Evolutionary conservation across 2,329 filamentous ascomycete genomes (phyloP).

Genomic region (Rhynchosporium graminicola): DNA sequence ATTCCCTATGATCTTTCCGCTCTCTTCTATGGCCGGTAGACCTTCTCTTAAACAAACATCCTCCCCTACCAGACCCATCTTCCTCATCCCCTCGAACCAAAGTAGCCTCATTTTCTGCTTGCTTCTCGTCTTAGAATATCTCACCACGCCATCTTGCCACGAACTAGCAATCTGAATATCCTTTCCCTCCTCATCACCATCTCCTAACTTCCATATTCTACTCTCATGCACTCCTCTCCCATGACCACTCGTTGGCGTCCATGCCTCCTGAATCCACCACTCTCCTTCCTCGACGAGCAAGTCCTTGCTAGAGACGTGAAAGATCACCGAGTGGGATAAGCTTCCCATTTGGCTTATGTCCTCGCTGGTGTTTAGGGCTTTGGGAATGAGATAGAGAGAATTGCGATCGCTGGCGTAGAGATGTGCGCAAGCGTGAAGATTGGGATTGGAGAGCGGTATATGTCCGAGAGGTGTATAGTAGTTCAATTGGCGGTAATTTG

Average conservation of each 20-base stretch:
- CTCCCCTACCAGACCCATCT: background rate
- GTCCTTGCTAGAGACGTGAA: slow-evolving; percentile 46
- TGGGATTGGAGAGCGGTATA: slow-evolving; percentile 46
- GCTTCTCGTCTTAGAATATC: slow-evolving; percentile 19
- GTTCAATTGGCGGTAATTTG: slow-evolving; percentile 46
- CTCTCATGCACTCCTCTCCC: slow-evolving; percentile 51
- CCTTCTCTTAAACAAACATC: slow-evolving; percentile 3
- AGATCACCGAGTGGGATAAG: slow-evolving; percentile 49
- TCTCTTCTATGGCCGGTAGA: background rate
- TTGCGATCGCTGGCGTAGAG: slow-evolving; percentile 59
- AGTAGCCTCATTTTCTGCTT: slow-evolving; percentile 18
- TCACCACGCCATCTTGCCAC: slow-evolving; percentile 52
- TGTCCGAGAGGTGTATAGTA: slow-evolving; percentile 49
- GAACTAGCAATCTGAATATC: slow-evolving; percentile 49
- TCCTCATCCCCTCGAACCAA: slow-evolving; percentile 21
- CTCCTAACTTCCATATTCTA: slow-evolving; percentile 43
- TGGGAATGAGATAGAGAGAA: slow-evolving; percentile 52
- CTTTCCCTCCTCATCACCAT: slow-evolving; percentile 12
- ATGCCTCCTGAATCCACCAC: slow-evolving; percentile 53
- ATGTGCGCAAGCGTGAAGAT: slow-evolving; percentile 58
- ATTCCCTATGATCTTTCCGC: background rate
- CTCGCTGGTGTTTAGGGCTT: slow-evolving; percentile 47
- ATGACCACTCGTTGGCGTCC: slow-evolving; percentile 46
- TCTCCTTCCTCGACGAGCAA: slow-evolving; percentile 42
- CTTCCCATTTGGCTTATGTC: slow-evolving; percentile 47